These are phyloP conservation scores for Plasmodium relictum DNA, from an alignment of 169 alveolate species.

Conservation along the genomic window DNA sequence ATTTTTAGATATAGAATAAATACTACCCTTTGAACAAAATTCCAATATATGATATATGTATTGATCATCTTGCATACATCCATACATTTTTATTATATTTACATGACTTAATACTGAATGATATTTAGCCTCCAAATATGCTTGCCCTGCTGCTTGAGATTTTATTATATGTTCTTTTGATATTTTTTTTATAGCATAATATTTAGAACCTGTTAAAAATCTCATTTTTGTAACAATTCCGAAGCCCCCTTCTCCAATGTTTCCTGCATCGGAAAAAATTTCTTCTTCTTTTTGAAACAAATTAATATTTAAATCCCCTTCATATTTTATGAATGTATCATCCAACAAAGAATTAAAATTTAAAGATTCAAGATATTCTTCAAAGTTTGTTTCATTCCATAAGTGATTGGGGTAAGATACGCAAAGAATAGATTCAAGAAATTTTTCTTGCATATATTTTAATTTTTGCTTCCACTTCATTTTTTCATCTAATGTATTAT, in stretches of 20 bases:
- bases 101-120: slow-evolving; percentile 73
- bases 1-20: slow-evolving; percentile 67
- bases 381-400: slow-evolving; percentile 58
- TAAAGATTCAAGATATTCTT: slow-evolving; percentile 36
- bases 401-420: slow-evolving; percentile 47
- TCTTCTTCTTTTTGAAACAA: slow-evolving; percentile 63
- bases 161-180: slow-evolving; percentile 70
- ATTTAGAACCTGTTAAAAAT: slow-evolving; percentile 39
- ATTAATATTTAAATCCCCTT: slow-evolving; percentile 36
- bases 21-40: slow-evolving; percentile 70
- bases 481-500: slow-evolving; percentile 41
- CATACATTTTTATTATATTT: slow-evolving; percentile 76
- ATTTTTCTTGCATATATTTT: slow-evolving; percentile 71
- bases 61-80: slow-evolving; percentile 73
- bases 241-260: slow-evolving; percentile 76
- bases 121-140: slow-evolving; percentile 68
- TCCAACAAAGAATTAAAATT: slow-evolving; percentile 63
- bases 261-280: slow-evolving; percentile 67
- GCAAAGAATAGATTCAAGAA: slow-evolving; percentile 57
- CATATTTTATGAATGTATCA: slow-evolving; percentile 75
- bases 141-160: slow-evolving; percentile 78
- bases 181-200: slow-evolving; percentile 75
- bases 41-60: slow-evolving; percentile 68
- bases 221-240: slow-evolving; percentile 76
- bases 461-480: slow-evolving; percentile 48